phyloP scores from a whole-genome alignment of 225 moss, liverwort and hornwort species.

The Pseudisothecium myosuroides region DNA sequence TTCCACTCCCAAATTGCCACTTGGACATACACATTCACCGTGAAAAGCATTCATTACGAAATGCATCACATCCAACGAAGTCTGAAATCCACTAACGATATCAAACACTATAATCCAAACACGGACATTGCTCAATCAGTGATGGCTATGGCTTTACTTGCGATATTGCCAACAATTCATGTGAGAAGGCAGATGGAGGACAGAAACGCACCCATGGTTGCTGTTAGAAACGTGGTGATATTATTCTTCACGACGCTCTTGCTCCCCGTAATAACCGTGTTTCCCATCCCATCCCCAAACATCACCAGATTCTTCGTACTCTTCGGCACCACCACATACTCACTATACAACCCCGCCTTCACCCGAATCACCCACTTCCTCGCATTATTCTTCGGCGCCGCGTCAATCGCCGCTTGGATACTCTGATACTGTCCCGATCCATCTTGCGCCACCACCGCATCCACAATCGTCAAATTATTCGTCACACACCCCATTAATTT shows the following conservation, averaged over 20 bases:
- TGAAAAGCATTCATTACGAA: neutral
- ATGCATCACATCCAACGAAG: neutral
- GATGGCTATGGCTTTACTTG: neutral
- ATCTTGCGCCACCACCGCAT: constrained; percentile 22
- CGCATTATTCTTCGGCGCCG: neutral
- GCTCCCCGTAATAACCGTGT: constrained; percentile 45
- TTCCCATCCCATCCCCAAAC: constrained; percentile 33
- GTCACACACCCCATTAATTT: neutral
- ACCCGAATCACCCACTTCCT: constrained; percentile 16
- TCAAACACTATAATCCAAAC: too few relatives aligned
- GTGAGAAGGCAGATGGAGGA: neutral
- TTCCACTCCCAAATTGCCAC: neutral
- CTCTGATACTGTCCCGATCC: constrained; percentile 8
- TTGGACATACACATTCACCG: neutral
- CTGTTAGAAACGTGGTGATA: constrained; percentile 54
- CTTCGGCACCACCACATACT: constrained; percentile 16
- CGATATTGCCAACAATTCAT: too few relatives aligned
- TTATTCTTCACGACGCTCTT: constrained; percentile 31
- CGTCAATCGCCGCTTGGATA: constrained; percentile 18
- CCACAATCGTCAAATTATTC: constrained; percentile 11
- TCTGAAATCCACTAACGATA: neutral
- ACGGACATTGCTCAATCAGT: neutral
- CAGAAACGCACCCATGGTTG: constrained; percentile 45
- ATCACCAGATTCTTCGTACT: constrained; percentile 10
- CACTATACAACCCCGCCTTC: constrained; percentile 12